Percentiles rank a stretch among this genome's conserved stretches.
Evolutionary conservation across 805 yeast species (phyloP).

Genomic region (Cyberlindnera bimundalis): DNA sequence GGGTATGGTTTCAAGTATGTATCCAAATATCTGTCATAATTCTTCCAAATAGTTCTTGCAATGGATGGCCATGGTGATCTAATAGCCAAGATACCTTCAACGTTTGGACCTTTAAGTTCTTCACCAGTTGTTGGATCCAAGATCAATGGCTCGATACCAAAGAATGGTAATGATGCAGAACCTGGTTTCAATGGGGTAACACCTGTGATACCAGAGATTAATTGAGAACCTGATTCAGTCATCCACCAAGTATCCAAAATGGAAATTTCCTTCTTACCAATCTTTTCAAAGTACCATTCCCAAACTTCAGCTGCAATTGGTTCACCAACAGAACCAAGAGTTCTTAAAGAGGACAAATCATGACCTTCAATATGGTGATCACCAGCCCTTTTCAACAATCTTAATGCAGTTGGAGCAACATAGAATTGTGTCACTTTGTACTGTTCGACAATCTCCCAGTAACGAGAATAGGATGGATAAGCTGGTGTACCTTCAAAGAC

Average conservation of each 20-base stretch:
- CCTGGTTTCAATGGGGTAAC: conserved; percentile 95
- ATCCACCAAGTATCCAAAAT: conserved; percentile 93
- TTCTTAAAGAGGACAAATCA: conserved; percentile 83
- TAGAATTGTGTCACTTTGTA: conserved; percentile 93
- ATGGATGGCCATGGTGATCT: conserved; percentile 97
- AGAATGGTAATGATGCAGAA: conserved; percentile 93
- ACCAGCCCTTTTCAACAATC: conserved; percentile 89
- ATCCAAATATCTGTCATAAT: conserved; percentile 81
- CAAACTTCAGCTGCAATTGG: conserved; percentile 97
- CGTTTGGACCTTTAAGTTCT: conserved; percentile 81
- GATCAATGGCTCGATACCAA: conserved; percentile 87
- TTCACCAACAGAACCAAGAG: conserved; percentile 96
- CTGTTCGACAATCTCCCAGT: conserved; percentile 93
- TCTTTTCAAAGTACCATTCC: conserved; percentile 95
- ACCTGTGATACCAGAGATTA: conserved; percentile 94
- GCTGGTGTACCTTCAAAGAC: conserved; percentile 98
- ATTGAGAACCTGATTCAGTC: conserved; percentile 95
- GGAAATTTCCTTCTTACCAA: conserved; percentile 61
- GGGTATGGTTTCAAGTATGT: conserved; percentile 93
- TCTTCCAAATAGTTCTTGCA: conserved; percentile 92
- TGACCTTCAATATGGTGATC: conserved; percentile 75
- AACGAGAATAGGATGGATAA: conserved; percentile 90
- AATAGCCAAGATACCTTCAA: conserved; percentile 94
- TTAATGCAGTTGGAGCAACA: conserved; percentile 97
- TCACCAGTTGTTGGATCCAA: conserved; percentile 92